Conservation (phyloP, 1,284 basidiomycete genomes). For the Earliella scabrosa region DNA sequence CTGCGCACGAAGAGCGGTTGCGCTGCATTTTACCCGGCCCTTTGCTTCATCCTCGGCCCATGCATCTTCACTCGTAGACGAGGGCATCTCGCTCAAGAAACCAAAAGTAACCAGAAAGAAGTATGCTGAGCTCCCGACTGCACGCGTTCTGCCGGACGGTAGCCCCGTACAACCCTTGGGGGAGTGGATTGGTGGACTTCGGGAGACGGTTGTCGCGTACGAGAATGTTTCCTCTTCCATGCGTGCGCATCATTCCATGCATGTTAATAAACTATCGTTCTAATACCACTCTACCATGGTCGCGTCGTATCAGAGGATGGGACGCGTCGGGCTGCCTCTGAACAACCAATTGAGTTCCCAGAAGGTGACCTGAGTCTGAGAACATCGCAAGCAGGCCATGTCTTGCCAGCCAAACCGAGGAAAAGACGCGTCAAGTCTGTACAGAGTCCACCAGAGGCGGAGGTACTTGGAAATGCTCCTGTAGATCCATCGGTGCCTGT, state of each 20-base stretch:
- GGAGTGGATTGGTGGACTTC: constrained; percentile 29
- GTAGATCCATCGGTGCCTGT: background rate
- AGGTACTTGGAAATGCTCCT: background rate
- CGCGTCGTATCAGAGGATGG: background rate
- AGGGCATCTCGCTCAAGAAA: constrained; percentile 8
- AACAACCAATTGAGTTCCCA: background rate
- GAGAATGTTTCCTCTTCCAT: constrained; percentile 10
- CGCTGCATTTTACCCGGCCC: background rate
- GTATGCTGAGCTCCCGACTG: constrained; percentile 58
- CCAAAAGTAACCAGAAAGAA: constrained; percentile 49
- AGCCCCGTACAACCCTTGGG: constrained; percentile 31
- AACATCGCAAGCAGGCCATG: background rate
- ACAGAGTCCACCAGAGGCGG: background rate
- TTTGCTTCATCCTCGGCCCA: background rate
- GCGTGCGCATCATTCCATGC: constrained; percentile 24
- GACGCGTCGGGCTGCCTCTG: background rate
- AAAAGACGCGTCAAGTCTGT: constrained; percentile 13
- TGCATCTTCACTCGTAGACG: background rate
- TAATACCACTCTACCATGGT: background rate
- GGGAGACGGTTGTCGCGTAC: constrained; percentile 8
- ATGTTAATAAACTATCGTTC: constrained; percentile 11
- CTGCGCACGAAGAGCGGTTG: constrained; percentile 13
- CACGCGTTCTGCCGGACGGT: constrained; percentile 46
- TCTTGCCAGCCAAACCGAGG: constrained; percentile 1
- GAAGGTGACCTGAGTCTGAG: background rate